Conservation (phyloP, 768 basidiomycete species). For the Amanita inopinata region DNA sequence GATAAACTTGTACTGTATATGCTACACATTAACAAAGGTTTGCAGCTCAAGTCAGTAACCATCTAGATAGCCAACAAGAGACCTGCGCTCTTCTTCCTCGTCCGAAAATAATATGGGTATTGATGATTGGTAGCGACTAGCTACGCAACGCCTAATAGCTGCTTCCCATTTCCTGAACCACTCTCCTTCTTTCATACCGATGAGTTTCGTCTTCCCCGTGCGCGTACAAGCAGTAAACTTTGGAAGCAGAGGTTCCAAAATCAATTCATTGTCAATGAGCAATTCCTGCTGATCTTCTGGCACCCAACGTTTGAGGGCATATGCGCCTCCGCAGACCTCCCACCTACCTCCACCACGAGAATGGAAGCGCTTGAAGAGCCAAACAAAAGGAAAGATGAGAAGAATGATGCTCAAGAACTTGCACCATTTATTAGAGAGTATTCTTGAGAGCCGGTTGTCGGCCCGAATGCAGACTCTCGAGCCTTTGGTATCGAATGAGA, state of each 20-base stretch:
- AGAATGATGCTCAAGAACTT: conserved; percentile 59
- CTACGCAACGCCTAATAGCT: conserved; percentile 52
- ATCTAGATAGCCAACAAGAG: conserved; percentile 2
- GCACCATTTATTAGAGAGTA: conserved; percentile 63
- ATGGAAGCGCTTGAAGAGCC: conserved; percentile 69
- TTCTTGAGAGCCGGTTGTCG: conserved; percentile 52
- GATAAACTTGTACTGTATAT: too few relatives aligned
- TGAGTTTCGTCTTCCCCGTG: conserved; percentile 28
- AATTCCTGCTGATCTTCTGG: conserved; percentile 18
- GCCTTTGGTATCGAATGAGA: conserved; percentile 39
- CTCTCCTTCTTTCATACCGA: conserved; percentile 62
- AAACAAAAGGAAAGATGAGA: conserved; percentile 71
- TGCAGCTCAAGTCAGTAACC: conserved; percentile 3
- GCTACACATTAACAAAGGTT: neutral
- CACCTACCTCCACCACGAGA: conserved; percentile 61
- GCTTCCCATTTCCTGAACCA: conserved; percentile 78
- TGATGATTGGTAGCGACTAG: conserved; percentile 31
- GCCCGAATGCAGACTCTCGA: conserved; percentile 57
- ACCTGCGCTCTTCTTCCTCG: neutral
- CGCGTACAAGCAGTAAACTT: neutral
- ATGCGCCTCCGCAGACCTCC: conserved; percentile 70
- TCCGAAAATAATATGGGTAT: conserved; percentile 14
- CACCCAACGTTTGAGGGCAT: conserved; percentile 52
- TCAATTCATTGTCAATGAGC: too few relatives aligned
- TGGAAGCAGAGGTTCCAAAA: too few relatives aligned